phyloP scores from a whole-genome alignment of 495 filamentous ascomycete species.

The Annulohypoxylon stygium region DNA sequence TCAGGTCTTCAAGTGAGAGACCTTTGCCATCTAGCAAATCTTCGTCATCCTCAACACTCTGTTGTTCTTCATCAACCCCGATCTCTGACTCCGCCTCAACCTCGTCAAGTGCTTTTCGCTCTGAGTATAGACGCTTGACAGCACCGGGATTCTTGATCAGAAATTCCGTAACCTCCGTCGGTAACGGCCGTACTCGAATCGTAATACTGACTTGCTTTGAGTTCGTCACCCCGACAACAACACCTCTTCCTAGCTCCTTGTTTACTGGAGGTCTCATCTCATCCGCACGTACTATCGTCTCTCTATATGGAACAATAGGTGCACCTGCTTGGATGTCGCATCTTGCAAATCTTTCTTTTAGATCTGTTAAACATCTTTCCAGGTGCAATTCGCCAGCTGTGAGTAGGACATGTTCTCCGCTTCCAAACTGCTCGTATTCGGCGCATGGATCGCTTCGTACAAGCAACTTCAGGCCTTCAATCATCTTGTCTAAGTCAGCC shows the following conservation, averaged over 20 bases:
- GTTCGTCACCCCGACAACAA: conserved; percentile 76
- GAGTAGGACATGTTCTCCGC: conserved; percentile 93
- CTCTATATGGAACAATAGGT: conserved; percentile 95
- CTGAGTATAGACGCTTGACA: conserved; percentile 83
- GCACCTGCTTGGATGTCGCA: conserved; percentile 96
- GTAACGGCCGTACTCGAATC: conserved; percentile 84
- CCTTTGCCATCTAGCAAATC: conserved; percentile 64
- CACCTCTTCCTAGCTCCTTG: conserved; percentile 88
- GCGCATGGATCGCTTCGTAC: conserved; percentile 97
- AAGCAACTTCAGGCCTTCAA: conserved; percentile 85
- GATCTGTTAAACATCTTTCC: conserved; percentile 93
- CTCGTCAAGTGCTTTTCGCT: conserved; percentile 65
- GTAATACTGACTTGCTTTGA: conserved; percentile 87
- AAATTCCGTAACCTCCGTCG: conserved; percentile 84
- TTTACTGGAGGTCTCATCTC: conserved; percentile 93
- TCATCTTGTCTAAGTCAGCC: conserved; percentile 91
- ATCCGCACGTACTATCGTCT: conserved; percentile 85
- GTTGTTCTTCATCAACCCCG: conserved; percentile 60
- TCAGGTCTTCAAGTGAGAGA: conserved; percentile 80
- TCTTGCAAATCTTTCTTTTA: conserved; percentile 90
- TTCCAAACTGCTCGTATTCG: conserved; percentile 92
- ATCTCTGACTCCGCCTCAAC: conserved; percentile 53
- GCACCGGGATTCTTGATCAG: conserved; percentile 80
- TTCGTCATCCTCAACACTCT: conserved; percentile 60
- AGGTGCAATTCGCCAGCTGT: conserved; percentile 96